Conservation (phyloP, 1,139 yeast genomes). For the Debaryomycetaceae sp. region DNA sequence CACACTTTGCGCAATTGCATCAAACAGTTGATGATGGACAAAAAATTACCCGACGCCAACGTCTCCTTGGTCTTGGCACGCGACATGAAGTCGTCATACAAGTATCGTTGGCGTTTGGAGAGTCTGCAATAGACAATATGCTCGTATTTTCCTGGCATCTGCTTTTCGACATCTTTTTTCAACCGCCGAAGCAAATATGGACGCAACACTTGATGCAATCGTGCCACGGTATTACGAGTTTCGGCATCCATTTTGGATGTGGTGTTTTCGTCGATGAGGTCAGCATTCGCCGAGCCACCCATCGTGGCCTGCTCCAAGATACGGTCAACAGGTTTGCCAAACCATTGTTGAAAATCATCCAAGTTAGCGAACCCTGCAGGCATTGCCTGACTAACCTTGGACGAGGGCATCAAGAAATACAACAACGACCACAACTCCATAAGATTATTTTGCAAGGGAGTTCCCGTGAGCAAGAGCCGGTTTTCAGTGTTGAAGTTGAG, state of each 20-base stretch:
- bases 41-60: constrained; percentile 87
- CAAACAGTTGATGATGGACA: constrained; percentile 92
- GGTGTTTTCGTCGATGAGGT: constrained; percentile 40
- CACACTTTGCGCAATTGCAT: constrained; percentile 98
- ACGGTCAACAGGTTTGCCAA: constrained; percentile 92
- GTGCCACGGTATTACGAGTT: constrained; percentile 78
- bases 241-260: constrained; percentile 51
- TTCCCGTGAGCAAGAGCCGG: constrained; percentile 86
- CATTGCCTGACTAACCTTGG: constrained; percentile 65
- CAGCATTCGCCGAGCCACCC: constrained; percentile 35
- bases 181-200: constrained; percentile 89
- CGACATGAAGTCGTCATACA: constrained; percentile 97
- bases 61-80: constrained; percentile 94
- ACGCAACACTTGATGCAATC: constrained; percentile 87
- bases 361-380: constrained; percentile 96
- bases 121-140: constrained; percentile 89
- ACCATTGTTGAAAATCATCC: constrained; percentile 97
- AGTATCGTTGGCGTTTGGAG: constrained; percentile 85
- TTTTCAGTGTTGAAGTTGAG: constrained; percentile 90
- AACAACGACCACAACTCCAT: constrained; percentile 93
- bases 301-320: constrained; percentile 65
- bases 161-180: constrained; percentile 95
- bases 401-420: constrained; percentile 92
- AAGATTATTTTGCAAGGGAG: constrained; percentile 88
- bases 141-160: constrained; percentile 98